Conservation (phyloP, 2,329 filamentous ascomycete species). For the Paraconiothyrium brasiliense region DNA sequence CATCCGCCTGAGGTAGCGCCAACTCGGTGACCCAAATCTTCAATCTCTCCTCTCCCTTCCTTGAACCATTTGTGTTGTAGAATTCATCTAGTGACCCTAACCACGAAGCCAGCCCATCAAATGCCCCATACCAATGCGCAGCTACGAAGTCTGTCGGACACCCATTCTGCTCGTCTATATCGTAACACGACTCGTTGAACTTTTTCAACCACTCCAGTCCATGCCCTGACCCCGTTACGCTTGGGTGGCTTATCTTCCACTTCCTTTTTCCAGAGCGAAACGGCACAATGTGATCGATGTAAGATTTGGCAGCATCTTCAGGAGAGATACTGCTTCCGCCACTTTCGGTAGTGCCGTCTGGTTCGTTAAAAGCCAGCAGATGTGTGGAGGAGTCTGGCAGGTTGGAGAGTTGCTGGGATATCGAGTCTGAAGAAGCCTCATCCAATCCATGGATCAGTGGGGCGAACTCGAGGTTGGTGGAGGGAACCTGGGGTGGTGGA, state of each 20-base stretch:
- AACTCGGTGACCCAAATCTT: conserved; percentile 83
- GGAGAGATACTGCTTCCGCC: conserved; percentile 74
- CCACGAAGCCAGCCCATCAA: conserved; percentile 72
- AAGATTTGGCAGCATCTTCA: conserved; percentile 70
- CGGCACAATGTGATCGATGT: conserved; percentile 77
- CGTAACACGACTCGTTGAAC: conserved; percentile 69
- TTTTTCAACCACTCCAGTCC: conserved; percentile 74
- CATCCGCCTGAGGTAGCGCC: conserved; percentile 66
- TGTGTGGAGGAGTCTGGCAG: conserved; percentile 70
- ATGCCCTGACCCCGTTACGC: conserved; percentile 66
- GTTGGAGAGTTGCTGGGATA: conserved; percentile 66
- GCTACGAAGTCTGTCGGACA: conserved; percentile 62
- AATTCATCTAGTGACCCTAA: conserved; percentile 68
- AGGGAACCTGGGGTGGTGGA: conserved; percentile 63
- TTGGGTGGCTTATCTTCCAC: conserved; percentile 72
- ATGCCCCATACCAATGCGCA: conserved; percentile 69
- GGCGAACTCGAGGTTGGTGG: conserved; percentile 72
- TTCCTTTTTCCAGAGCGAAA: conserved; percentile 68
- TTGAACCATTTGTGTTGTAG: conserved; percentile 59
- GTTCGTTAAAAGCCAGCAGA: conserved; percentile 81
- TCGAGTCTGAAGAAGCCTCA: conserved; percentile 53
- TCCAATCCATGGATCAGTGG: conserved; percentile 80
- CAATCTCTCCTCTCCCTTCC: conserved; percentile 50
- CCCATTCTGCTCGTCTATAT: conserved; percentile 49
- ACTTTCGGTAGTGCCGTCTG: conserved; percentile 66